A percentile compares a stretch with the other conserved stretches of the same genome.
Conservation (phyloP, 2,329 filamentous ascomycete species). For the Chlorencoelia australis region DNA sequence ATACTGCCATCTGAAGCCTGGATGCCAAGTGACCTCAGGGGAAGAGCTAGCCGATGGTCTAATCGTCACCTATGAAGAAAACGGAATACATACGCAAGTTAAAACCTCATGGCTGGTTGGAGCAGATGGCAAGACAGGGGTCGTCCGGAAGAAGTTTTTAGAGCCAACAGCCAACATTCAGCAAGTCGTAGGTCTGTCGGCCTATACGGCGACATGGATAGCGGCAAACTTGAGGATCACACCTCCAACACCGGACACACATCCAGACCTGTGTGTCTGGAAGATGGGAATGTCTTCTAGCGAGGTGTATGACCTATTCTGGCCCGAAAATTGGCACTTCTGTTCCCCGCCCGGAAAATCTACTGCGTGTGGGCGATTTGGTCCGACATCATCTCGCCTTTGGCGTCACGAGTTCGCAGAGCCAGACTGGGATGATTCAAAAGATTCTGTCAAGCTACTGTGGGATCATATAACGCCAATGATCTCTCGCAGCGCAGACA, state of each 20-base stretch:
- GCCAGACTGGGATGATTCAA: slow-evolving; percentile 2
- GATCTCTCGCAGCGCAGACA: slow-evolving; percentile 11
- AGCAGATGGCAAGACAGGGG: slow-evolving; percentile 8
- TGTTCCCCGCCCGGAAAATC: slow-evolving; percentile 30
- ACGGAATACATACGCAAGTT: neutral
- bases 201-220: slow-evolving; percentile 35
- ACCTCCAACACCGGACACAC: slow-evolving; percentile 34
- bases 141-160: slow-evolving; percentile 10
- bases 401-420: slow-evolving; percentile 26
- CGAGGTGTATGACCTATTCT: slow-evolving; percentile 39
- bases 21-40: neutral
- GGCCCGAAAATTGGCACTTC: slow-evolving; percentile 35
- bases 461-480: slow-evolving; percentile 25
- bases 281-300: slow-evolving; percentile 34
- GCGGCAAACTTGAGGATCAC: slow-evolving; percentile 36
- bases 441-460: slow-evolving; percentile 34
- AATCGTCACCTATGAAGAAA: neutral
- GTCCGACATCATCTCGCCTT: slow-evolving; percentile 30
- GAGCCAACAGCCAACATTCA: slow-evolving; percentile 5
- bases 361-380: slow-evolving; percentile 37
- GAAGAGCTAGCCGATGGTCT: neutral
- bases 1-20: neutral
- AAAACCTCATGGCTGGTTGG: slow-evolving; percentile 6
- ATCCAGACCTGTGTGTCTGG: slow-evolving; percentile 40
- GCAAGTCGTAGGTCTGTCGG: slow-evolving; percentile 11